Percentiles rank a stretch among this genome's conserved stretches.
These are phyloP conservation scores for Thermochaetoides thermophila DNA, from an alignment of 495 filamentous ascomycete genomes.

Conservation along the genomic window DNA sequence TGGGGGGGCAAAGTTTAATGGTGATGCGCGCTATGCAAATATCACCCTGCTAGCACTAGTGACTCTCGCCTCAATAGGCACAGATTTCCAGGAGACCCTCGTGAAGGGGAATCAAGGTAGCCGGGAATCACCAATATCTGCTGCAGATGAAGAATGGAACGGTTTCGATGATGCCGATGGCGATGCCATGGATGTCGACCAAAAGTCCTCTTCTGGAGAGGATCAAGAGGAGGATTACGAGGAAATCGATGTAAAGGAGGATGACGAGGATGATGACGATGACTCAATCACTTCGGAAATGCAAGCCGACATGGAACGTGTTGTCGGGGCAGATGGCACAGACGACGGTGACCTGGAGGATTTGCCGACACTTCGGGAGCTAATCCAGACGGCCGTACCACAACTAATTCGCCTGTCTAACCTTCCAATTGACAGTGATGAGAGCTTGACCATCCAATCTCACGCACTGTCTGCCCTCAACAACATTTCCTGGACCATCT, in stretches of 20 bases:
- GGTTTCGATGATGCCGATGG: conserved; percentile 17
- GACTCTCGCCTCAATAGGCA: conserved; percentile 44
- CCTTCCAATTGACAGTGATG: conserved; percentile 8
- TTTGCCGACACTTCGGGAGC: conserved; percentile 29
- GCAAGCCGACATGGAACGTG: conserved; percentile 43
- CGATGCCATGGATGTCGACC: conserved; percentile 17
- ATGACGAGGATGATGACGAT: conserved; percentile 23
- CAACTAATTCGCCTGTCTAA: conserved; percentile 29
- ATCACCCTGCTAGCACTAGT: conserved; percentile 37
- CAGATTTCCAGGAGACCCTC: conserved; percentile 32
- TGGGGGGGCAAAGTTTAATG: conserved; percentile 13
- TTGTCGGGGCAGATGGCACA: conserved; percentile 33
- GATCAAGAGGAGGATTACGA: conserved; percentile 18
- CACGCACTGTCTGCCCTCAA: conserved; percentile 39
- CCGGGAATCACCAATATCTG: conserved; percentile 2
- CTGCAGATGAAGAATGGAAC: conserved; percentile 14
- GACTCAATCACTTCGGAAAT: conserved; percentile 33
- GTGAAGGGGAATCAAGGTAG: conserved; percentile 21
- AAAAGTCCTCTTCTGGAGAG: conserved; percentile 20
- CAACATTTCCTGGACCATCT: conserved; percentile 47
- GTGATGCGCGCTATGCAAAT: conserved; percentile 16
- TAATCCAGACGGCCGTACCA: conserved; percentile 36
- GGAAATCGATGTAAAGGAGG: conserved; percentile 19
- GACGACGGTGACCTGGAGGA: conserved; percentile 24
- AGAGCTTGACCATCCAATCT: conserved; percentile 23